Evolutionary conservation across 805 yeast species (phyloP).

Genomic region (Clavispora vitiphila): DNA sequence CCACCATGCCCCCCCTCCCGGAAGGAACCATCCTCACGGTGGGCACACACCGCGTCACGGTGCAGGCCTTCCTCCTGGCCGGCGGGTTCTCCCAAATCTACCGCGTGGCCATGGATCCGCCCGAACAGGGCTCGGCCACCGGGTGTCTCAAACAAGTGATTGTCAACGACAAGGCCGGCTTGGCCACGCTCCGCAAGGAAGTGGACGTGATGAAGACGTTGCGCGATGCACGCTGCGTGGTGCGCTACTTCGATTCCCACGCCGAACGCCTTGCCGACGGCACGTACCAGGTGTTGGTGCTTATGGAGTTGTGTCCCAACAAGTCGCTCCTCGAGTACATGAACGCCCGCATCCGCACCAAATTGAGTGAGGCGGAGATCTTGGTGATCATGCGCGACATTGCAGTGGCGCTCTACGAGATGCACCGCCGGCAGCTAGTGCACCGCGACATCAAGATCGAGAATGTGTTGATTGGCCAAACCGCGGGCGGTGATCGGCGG

Average conservation of each 20-base stretch:
- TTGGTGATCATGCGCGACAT: constrained; percentile 80
- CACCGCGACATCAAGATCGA: constrained; percentile 95
- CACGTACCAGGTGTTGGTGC: constrained; percentile 76
- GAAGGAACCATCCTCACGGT: constrained; percentile 38
- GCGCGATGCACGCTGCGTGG: constrained; percentile 53
- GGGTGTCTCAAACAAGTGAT: constrained; percentile 73
- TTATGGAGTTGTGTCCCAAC: constrained; percentile 92
- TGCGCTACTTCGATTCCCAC: constrained; percentile 68
- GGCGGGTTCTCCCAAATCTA: constrained; percentile 84
- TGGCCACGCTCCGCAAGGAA: constrained; percentile 62
- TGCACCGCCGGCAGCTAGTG: constrained; percentile 77
- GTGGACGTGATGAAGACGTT: constrained; percentile 75
- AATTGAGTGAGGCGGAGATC: constrained; percentile 71
- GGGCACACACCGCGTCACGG: constrained; percentile 35
- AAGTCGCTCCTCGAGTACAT: constrained; percentile 83
- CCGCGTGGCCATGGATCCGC: constrained; percentile 51
- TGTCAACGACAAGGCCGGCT: constrained; percentile 65
- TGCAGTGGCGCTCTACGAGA: constrained; percentile 69
- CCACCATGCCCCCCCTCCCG: constrained; percentile 17
- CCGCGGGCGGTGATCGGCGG: neutral
- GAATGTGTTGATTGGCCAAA: constrained; percentile 72
- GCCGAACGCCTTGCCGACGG: constrained; percentile 55
- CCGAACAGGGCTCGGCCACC: constrained; percentile 38
- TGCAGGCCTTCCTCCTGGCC: constrained; percentile 35
- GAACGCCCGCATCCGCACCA: constrained; percentile 80